Conservation (phyloP, 768 basidiomycete species). For the Mycena rebaudengoi region DNA sequence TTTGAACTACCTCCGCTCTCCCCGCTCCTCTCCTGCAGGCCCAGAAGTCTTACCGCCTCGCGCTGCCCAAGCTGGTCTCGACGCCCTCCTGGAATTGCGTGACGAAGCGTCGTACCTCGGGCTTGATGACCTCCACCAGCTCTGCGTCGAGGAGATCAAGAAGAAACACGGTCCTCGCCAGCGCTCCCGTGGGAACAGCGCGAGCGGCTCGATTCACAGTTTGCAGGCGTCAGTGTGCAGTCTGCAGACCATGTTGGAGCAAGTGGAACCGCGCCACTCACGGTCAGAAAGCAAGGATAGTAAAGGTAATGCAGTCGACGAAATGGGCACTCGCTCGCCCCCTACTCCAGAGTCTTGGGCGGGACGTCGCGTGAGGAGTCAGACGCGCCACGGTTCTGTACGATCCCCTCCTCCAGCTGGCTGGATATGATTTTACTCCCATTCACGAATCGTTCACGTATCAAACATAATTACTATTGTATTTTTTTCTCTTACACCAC, state of each 20-base stretch:
- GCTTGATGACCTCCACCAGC: slow-evolving; percentile 66
- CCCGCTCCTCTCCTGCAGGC: slow-evolving; percentile 51
- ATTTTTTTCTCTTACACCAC: not conserved
- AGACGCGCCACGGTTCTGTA: slow-evolving; percentile 35
- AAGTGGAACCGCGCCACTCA: slow-evolving; percentile 46
- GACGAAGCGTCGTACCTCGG: slow-evolving; percentile 84
- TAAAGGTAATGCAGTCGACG: slow-evolving; percentile 22
- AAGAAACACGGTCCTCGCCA: slow-evolving; percentile 53
- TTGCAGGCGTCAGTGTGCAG: slow-evolving; percentile 65
- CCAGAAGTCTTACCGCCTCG: slow-evolving; percentile 65
- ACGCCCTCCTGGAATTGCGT: slow-evolving; percentile 75
- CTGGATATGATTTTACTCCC: slow-evolving; percentile 51
- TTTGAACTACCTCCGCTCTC: slow-evolving; percentile 74
- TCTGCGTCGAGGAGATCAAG: slow-evolving; percentile 75
- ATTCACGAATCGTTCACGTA: too few species aligned
- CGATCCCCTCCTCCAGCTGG: slow-evolving; percentile 51
- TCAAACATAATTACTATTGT: slow-evolving; percentile 27
- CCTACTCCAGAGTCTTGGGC: slow-evolving; percentile 59
- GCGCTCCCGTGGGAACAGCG: slow-evolving; percentile 51
- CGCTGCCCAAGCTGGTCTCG: slow-evolving; percentile 64
- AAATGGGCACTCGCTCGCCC: slow-evolving; percentile 38
- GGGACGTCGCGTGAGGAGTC: slow-evolving; percentile 38
- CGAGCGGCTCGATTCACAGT: slow-evolving; percentile 52
- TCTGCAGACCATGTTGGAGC: slow-evolving; percentile 68
- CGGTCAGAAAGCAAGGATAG: slow-evolving; percentile 23